These are phyloP conservation scores for Triticum monococcum DNA, from an alignment of 176 grass and related monocot species.

Conservation along the genomic window DNA sequence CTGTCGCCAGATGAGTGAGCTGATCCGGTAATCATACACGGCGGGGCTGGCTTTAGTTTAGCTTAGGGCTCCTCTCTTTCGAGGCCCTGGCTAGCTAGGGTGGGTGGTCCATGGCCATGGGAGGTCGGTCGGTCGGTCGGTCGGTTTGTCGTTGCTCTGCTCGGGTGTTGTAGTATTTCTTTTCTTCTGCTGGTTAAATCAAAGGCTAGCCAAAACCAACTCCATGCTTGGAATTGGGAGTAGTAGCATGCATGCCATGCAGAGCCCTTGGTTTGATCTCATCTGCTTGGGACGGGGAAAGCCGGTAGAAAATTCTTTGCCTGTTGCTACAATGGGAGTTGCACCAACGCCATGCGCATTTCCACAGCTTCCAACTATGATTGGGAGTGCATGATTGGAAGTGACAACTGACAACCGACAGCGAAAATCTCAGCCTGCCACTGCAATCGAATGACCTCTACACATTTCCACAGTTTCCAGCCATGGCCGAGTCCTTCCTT, in stretches of 20 bases:
- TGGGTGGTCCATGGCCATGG: constrained; percentile 17
- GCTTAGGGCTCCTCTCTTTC: constrained; percentile 17
- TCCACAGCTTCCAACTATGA: not conserved
- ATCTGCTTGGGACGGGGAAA: too few relatives aligned
- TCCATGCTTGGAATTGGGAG: not conserved
- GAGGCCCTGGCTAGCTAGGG: not conserved
- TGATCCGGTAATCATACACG: constrained; percentile 22
- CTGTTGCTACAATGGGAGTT: not conserved
- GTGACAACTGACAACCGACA: not conserved
- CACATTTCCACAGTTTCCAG: too few relatives aligned
- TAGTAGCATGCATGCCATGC: too few relatives aligned
- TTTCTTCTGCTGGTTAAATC: too few relatives aligned
- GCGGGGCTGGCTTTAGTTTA: constrained; percentile 10
- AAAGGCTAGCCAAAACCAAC: not conserved
- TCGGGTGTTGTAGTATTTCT: not conserved
- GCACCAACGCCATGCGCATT: not conserved
- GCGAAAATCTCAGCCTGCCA: not conserved
- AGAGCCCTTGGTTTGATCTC: too few relatives aligned
- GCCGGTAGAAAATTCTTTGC: not conserved
- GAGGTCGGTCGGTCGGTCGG: too few relatives aligned
- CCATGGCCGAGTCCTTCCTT: not conserved
- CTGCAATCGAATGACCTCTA: not conserved
- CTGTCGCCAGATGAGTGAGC: constrained; percentile 9
- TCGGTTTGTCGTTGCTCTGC: not conserved
- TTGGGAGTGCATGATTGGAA: not conserved